Base-by-base conservation (phyloP, 2,329 filamentous ascomycete species). In the Gnomoniopsis sp. region DNA sequence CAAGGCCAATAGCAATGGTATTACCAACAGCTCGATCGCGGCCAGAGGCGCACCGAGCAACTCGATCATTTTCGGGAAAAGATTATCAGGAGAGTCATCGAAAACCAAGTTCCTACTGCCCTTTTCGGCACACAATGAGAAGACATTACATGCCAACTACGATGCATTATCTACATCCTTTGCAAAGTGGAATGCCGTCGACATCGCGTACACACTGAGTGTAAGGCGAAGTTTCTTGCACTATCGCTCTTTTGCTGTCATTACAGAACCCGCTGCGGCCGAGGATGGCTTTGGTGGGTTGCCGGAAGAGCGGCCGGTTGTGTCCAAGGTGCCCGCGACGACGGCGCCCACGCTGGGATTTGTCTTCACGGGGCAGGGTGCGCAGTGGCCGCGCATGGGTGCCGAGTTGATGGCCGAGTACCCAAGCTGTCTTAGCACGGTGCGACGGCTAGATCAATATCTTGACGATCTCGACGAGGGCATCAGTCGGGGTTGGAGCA, bases 311-410 rank as follows among this genome's bases (percentile, higher is more conserved):
- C 17, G 26, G 12, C 21, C 44, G n/a, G n/a, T 53, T 23, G 8
- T 43, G 2, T 48, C 36, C 14, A 26, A 33, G 3, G 54, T 50
- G 26, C 46, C 10, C 2, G 48, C 47, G 43, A 48, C 19, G 38
- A 30, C 62, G 60, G 38, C 6, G 17, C 23, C 47, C n/a, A 49
- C 17, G 22, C 43, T 51, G 17, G 49, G 49, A 23, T 58, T 58
- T 34, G 55, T 58, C 12, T 61, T 61, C 51, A 61, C 59, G 14
- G 59, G 59, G 38, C 59, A 61, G 47, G 59, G 59, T 15, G 51
- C 55, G 2, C 59, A 61, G 23, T 58, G 55, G 46, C 23, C 50
- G 3, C 34, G 49, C 17, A 58, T 61, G 59, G 59, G 50, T n/a
- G 43, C 11, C 30, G 59, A 61, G 21, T 22, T 55, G 11, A 30